A percentile compares a stretch with the other conserved stretches of the same genome.
Evolutionary conservation across 73 alveolate species (phyloP).

Genomic region (Paramecium sonneborni): DNA sequence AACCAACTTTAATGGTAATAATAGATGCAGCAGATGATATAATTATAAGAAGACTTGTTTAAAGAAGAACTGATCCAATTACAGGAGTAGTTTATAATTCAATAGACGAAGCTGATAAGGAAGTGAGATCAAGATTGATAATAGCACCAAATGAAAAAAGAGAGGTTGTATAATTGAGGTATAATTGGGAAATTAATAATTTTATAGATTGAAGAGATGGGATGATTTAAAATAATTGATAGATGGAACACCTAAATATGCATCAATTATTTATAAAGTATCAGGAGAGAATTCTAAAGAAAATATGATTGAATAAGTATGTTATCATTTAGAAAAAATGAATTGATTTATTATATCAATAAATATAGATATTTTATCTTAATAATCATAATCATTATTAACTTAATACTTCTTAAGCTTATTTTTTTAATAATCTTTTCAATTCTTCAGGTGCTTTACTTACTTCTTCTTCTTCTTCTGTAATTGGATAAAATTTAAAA

Average conservation of each 20-base stretch:
- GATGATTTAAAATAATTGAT: constrained; percentile 55
- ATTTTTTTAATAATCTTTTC: background rate
- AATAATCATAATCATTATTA: background rate
- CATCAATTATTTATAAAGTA: constrained; percentile 52
- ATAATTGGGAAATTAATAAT: background rate
- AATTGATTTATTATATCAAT: constrained; percentile 2
- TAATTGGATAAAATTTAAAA: background rate
- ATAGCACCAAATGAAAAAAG: constrained; percentile 51
- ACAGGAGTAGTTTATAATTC: constrained; percentile 71
- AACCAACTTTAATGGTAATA: constrained; percentile 81
- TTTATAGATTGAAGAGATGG: constrained; percentile 61
- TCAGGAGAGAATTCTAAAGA: constrained; percentile 16
- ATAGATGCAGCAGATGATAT: constrained; percentile 80
- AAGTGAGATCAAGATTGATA: constrained; percentile 40
- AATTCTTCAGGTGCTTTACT: constrained; percentile 16
- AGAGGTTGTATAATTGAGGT: constrained; percentile 32
- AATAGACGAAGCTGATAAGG: constrained; percentile 68
- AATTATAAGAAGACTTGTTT: constrained; percentile 66
- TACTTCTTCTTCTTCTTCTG: constrained; percentile 36
- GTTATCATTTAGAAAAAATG: constrained; percentile 63
- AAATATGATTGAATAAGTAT: constrained; percentile 57
- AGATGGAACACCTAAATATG: constrained; percentile 58
- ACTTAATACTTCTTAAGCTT: constrained; percentile 36
- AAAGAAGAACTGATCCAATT: constrained; percentile 81
- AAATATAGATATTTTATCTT: background rate